These are phyloP conservation scores for Zasmidium angulare DNA, from an alignment of 2,329 filamentous ascomycete genomes.

Conservation along the genomic window DNA sequence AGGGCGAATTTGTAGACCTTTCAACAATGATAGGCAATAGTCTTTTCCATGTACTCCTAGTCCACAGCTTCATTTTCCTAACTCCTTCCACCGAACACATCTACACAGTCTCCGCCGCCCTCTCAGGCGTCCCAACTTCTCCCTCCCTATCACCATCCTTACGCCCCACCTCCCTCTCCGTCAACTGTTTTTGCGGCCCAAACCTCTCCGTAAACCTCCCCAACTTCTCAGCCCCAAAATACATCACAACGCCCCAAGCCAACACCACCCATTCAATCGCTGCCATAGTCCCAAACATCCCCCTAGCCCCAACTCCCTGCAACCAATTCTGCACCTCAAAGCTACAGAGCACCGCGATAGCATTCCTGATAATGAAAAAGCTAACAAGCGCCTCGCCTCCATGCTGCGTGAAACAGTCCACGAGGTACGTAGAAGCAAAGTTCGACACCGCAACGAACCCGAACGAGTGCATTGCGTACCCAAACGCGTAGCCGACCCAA, in stretches of 20 bases:
- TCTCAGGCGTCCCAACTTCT: not conserved
- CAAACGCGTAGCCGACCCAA: slow-evolving; percentile 28
- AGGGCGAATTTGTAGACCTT: slow-evolving; percentile 22
- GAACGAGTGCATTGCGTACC: slow-evolving; percentile 34
- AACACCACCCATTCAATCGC: slow-evolving; percentile 26
- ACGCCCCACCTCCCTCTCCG: not conserved
- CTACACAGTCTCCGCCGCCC: not conserved
- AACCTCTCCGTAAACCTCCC: slow-evolving; percentile 16
- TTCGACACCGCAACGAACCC: slow-evolving; percentile 32
- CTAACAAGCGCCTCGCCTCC: slow-evolving; percentile 33
- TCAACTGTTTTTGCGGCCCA: slow-evolving; percentile 16
- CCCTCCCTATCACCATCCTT: not conserved
- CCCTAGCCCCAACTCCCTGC: slow-evolving; percentile 15
- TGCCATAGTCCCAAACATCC: slow-evolving; percentile 31
- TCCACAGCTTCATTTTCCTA: not conserved
- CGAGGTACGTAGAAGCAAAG: slow-evolving; percentile 30
- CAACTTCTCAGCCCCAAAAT: slow-evolving; percentile 17
- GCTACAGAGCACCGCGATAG: slow-evolving; percentile 29
- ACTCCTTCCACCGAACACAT: not conserved
- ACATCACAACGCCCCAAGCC: slow-evolving; percentile 18
- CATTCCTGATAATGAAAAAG: slow-evolving; percentile 32
- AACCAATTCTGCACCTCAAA: slow-evolving; percentile 31
- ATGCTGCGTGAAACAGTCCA: slow-evolving; percentile 30
- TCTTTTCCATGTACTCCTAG: too few relatives aligned
- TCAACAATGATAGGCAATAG: too few relatives aligned